A percentile compares a stretch with the other conserved stretches of the same genome.
These are phyloP conservation scores for Fulvia fulva DNA, from an alignment of 2,329 filamentous ascomycete genomes.

Conservation along the genomic window DNA sequence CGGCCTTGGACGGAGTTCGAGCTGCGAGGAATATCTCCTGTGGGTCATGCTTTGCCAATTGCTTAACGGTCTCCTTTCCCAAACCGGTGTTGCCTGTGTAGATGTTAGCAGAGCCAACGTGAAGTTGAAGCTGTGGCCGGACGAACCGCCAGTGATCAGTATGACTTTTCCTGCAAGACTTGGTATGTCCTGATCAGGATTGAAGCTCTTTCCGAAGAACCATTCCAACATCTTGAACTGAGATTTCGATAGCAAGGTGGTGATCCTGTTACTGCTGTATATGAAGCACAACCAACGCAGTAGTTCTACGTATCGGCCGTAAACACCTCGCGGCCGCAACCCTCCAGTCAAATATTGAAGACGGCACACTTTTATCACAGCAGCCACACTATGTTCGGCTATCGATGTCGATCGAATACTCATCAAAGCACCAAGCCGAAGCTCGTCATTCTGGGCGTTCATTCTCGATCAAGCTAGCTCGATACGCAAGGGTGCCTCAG, in stretches of 20 bases:
- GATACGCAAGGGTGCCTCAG: not conserved
- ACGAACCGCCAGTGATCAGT: constrained; percentile 25
- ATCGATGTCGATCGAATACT: not conserved
- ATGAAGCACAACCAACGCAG: not conserved
- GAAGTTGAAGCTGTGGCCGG: not conserved
- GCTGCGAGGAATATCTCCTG: constrained; percentile 46
- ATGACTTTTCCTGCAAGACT: constrained; percentile 32
- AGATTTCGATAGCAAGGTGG: not conserved
- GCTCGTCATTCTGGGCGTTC: not conserved
- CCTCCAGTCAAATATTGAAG: not conserved
- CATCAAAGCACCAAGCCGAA: too few relatives aligned
- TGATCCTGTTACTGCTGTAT: not conserved
- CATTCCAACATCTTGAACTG: constrained; percentile 14
- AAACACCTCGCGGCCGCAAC: not conserved
- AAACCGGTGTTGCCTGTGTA: constrained; percentile 42
- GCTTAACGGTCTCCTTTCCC: constrained; percentile 45
- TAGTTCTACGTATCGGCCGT: not conserved
- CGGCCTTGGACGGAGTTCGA: constrained; percentile 42
- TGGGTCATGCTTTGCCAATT: constrained; percentile 45
- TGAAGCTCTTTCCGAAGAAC: constrained; percentile 23
- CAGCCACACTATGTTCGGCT: not conserved
- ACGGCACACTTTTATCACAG: not conserved
- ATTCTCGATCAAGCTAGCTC: not conserved
- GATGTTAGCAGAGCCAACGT: not conserved
- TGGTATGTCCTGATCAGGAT: constrained; percentile 32